Percentiles rank a stretch among this genome's conserved stretches.
Conservation (phyloP, 2,329 filamentous ascomycete species). For the Colletotrichum liriopes region DNA sequence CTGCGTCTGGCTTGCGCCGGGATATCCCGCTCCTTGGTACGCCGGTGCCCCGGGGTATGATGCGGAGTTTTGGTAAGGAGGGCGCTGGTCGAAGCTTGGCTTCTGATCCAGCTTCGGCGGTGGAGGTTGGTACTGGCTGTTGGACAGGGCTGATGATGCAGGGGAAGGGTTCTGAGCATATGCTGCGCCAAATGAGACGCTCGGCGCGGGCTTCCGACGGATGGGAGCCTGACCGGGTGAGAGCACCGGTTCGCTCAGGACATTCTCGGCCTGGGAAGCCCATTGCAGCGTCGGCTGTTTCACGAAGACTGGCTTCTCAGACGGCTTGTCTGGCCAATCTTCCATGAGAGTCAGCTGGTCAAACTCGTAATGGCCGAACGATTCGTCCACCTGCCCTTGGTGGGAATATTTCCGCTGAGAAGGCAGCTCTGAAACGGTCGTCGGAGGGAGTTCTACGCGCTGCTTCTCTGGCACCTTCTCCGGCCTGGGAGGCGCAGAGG, state of each 20-base stretch:
- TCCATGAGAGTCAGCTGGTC: constrained; percentile 27
- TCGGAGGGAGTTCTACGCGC: constrained; percentile 17
- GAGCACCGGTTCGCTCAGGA: constrained; percentile 22
- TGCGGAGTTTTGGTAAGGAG: constrained; percentile 27
- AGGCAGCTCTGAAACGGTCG: constrained; percentile 30
- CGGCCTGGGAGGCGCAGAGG: constrained; percentile 22
- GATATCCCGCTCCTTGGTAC: constrained; percentile 24
- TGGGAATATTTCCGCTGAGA: constrained; percentile 35
- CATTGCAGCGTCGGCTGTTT: constrained; percentile 28
- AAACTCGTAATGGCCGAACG: constrained; percentile 29
- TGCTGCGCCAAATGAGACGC: constrained; percentile 15
- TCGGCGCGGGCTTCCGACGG: constrained; percentile 36
- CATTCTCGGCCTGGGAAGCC: constrained; percentile 17
- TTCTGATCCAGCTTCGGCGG: not conserved
- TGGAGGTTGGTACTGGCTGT: constrained; percentile 25
- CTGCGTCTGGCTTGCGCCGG: constrained; percentile 2
- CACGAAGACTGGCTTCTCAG: constrained; percentile 11
- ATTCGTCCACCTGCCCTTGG: constrained; percentile 25
- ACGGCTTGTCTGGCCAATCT: constrained; percentile 1
- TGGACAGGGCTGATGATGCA: constrained; percentile 19
- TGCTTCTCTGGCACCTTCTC: constrained; percentile 19
- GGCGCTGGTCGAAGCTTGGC: constrained; percentile 28
- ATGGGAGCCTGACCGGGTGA: constrained; percentile 37
- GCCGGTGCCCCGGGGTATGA: constrained; percentile 33
- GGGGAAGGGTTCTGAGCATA: constrained; percentile 31